Evolutionary conservation across 164 flowering plant species (phyloP).

Genomic region (Berberis thunbergii): DNA sequence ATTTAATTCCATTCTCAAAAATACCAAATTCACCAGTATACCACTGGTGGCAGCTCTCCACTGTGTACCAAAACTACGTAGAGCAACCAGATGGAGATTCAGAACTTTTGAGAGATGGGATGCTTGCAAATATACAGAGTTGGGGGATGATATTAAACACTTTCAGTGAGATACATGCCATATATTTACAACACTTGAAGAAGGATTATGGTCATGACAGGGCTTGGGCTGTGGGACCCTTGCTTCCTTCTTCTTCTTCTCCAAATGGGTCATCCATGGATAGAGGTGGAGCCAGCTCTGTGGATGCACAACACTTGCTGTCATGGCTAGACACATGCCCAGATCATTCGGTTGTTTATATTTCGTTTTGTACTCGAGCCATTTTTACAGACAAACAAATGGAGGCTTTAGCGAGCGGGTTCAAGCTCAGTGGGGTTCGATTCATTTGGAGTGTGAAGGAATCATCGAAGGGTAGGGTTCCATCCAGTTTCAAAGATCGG

Average conservation of each 20-base stretch:
- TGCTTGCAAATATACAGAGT: constrained; percentile 22
- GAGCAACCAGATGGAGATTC: constrained; percentile 19
- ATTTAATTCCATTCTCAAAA: constrained; percentile 12
- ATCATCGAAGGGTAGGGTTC: not conserved
- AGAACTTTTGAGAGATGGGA: constrained; percentile 17
- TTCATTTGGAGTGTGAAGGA: constrained; percentile 2
- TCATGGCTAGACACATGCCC: constrained; percentile 11
- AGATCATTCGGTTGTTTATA: constrained; percentile 5
- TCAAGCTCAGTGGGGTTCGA: constrained; percentile 4
- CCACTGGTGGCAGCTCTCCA: constrained; percentile 26
- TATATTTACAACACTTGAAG: constrained; percentile 11
- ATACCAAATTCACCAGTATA: constrained; percentile 30
- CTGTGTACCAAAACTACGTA: constrained; percentile 16
- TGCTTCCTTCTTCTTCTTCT: not conserved
- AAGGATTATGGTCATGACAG: constrained; percentile 4
- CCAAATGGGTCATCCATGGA: not conserved
- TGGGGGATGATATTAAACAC: constrained; percentile 36
- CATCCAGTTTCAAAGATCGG: constrained; percentile 4
- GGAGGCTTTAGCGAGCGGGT: constrained; percentile 2
- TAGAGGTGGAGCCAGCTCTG: constrained; percentile 10
- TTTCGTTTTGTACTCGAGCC: constrained; percentile 8
- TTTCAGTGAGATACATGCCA: constrained; percentile 24
- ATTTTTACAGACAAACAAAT: not conserved
- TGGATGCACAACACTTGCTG: not conserved
- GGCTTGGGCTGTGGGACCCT: constrained; percentile 11